Conservation (phyloP, 495 filamentous ascomycete species). For the Trypethelium eluteriae region DNA sequence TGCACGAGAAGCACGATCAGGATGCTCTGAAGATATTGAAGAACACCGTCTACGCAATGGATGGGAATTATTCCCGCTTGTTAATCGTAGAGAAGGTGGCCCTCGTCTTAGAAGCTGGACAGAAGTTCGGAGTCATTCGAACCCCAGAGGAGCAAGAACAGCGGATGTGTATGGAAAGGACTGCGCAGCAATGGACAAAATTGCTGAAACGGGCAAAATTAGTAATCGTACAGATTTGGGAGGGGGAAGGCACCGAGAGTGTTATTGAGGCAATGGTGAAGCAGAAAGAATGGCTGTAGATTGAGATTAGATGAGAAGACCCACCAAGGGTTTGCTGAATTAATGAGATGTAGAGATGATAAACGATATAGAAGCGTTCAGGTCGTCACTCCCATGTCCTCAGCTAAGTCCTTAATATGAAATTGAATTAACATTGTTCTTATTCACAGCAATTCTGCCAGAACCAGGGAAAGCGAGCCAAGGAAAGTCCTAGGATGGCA, state of each 20-base stretch:
- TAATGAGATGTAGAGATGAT: background rate
- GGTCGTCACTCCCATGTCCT: too few relatives aligned
- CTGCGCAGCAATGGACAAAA: background rate
- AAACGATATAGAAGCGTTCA: too few relatives aligned
- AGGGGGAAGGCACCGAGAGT: background rate
- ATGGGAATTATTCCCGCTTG: background rate
- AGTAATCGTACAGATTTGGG: background rate
- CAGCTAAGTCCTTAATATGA: too few relatives aligned
- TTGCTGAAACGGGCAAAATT: background rate
- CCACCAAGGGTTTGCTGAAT: background rate
- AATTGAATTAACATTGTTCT: too few relatives aligned
- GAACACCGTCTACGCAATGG: background rate
- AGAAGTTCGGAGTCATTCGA: background rate
- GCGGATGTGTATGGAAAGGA: background rate
- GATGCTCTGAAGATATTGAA: background rate
- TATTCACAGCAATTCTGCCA: too few relatives aligned
- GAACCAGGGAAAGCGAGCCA: too few relatives aligned
- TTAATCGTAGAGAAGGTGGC: background rate
- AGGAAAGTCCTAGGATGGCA: too few relatives aligned
- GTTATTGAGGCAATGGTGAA: slow-evolving; percentile 2
- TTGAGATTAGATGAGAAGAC: background rate
- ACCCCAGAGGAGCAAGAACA: background rate
- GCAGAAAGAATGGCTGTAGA: background rate
- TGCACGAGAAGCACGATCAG: background rate
- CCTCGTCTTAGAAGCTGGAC: background rate